Evolutionary conservation across 257 asterid species (phyloP).

Genomic region (Fraxinus quadrangulata): DNA sequence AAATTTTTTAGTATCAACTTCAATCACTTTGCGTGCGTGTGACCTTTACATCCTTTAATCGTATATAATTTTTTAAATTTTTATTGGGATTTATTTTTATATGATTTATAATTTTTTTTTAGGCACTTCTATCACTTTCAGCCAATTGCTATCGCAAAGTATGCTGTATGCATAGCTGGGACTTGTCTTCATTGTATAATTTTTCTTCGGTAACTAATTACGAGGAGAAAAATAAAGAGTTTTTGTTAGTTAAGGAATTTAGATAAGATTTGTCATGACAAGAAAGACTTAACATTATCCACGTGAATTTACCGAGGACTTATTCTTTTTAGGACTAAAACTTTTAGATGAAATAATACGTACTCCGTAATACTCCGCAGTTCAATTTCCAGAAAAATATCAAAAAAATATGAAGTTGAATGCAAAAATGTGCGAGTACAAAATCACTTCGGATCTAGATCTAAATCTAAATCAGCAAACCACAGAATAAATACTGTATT

Average conservation of each 20-base stretch:
- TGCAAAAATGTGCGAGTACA: conserved; percentile 18
- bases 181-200: neutral
- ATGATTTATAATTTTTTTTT: neutral
- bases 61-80: neutral
- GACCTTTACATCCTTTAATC: conserved; percentile 28
- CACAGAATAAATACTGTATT: neutral
- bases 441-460: conserved; percentile 51
- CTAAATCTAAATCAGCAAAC: conserved; percentile 45
- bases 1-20: conserved; percentile 21
- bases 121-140: conserved; percentile 26
- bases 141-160: conserved; percentile 15
- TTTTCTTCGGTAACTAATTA: too few species aligned
- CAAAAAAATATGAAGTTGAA: neutral
- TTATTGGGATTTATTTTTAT: neutral
- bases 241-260: too few species aligned
- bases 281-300: too few species aligned
- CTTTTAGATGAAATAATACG: too few species aligned
- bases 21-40: conserved; percentile 35
- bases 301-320: too few species aligned
- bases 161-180: conserved; percentile 19
- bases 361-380: too few species aligned
- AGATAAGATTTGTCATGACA: too few species aligned
- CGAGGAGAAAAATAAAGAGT: too few species aligned
- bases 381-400: too few species aligned
- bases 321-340: too few species aligned